Evolutionary conservation across 495 filamentous ascomycete genomes (phyloP).

Genomic region (Lepidopterella palustris): DNA sequence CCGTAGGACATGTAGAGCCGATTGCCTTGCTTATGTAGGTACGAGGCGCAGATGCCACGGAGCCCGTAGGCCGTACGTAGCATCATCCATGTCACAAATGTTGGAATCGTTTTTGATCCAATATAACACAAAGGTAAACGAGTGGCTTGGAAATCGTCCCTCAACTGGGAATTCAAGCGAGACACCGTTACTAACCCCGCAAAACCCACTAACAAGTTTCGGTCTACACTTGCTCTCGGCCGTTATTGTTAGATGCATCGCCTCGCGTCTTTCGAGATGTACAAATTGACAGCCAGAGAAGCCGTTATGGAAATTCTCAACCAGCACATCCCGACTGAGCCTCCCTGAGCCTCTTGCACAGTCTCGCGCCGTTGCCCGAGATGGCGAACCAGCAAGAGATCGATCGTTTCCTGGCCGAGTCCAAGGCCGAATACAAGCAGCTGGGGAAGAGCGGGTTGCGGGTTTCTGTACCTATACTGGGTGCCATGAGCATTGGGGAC

Average conservation of each 20-base stretch:
- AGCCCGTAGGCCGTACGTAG: too few species aligned
- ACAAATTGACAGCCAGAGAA: background rate
- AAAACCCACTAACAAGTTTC: background rate
- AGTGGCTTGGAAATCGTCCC: background rate
- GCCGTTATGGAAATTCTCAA: background rate
- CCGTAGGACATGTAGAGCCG: too few species aligned
- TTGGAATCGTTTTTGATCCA: background rate
- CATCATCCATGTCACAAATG: too few species aligned
- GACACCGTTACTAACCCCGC: background rate
- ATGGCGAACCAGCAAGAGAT: background rate
- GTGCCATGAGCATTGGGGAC: slow-evolving; percentile 42
- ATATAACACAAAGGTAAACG: background rate
- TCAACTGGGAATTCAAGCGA: background rate
- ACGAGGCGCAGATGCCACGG: too few species aligned
- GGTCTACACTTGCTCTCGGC: too few species aligned
- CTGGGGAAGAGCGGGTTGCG: slow-evolving; percentile 39
- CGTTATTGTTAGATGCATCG: too few species aligned
- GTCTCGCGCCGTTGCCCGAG: background rate
- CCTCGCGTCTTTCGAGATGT: background rate
- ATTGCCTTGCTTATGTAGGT: too few species aligned
- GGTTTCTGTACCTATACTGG: slow-evolving; percentile 44
- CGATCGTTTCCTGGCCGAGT: slow-evolving; percentile 27
- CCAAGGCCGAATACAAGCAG: slow-evolving; percentile 39
- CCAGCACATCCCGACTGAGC: background rate
- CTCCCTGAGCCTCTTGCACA: background rate